phyloP scores from a whole-genome alignment of 2,329 filamentous ascomycete species.

The Sporothrix pallida region DNA sequence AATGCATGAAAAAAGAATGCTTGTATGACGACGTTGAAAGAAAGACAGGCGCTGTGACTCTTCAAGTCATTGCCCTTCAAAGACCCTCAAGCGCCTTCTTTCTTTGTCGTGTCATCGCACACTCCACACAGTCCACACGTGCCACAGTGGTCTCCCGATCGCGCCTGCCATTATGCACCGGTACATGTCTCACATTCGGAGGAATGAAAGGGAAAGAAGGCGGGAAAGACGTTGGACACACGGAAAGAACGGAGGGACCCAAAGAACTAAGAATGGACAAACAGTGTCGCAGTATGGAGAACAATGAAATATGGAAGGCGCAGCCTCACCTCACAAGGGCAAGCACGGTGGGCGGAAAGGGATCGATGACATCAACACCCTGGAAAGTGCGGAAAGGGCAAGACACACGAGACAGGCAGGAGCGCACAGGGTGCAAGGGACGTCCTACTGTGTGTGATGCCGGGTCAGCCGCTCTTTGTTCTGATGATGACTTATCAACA shows the following conservation, averaged over 20 bases:
- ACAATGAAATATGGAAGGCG: neutral
- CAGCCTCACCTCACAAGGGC: neutral
- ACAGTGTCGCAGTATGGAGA: slow-evolving; percentile 9
- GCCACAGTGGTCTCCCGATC: neutral
- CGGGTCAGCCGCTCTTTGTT: slow-evolving; percentile 8
- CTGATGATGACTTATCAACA: neutral
- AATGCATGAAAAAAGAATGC: neutral
- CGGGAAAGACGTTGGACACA: neutral
- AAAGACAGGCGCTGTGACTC: neutral
- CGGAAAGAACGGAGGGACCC: neutral
- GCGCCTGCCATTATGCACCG: slow-evolving; percentile 1
- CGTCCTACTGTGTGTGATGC: neutral
- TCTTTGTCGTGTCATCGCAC: slow-evolving; percentile 18
- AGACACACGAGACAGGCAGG: neutral
- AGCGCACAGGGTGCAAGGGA: neutral
- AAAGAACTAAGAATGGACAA: neutral
- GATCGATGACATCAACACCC: slow-evolving; percentile 27
- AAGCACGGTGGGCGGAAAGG: neutral
- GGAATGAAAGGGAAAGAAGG: slow-evolving; percentile 10
- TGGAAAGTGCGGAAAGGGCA: too few relatives aligned
- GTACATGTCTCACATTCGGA: neutral
- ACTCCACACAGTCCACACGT: neutral
- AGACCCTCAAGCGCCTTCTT: neutral
- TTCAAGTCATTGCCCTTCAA: neutral
- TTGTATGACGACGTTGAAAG: slow-evolving; percentile 6